Evolutionary conservation across 345 rosid genomes (phyloP).

Genomic region (Eucalyptus rudis): DNA sequence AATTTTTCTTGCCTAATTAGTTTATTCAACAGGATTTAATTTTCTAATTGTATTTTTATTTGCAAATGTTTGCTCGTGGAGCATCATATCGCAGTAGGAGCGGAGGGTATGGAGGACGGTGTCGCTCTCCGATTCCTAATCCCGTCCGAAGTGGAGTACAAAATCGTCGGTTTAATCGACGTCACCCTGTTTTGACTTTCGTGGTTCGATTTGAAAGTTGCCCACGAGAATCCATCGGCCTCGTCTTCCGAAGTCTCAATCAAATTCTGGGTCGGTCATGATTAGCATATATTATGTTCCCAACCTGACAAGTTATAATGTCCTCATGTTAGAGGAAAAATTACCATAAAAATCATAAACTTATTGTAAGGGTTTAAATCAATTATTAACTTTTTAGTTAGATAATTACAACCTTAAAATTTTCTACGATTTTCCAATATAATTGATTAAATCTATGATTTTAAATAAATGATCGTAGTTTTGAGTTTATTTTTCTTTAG

Average conservation of each 20-base stretch:
- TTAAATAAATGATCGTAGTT: background rate
- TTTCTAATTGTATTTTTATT: background rate
- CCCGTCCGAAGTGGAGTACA: background rate
- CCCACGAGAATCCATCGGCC: background rate
- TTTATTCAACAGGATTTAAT: background rate
- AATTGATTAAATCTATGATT: background rate
- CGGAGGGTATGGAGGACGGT: background rate
- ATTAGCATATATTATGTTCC: no score
- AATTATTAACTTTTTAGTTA: background rate
- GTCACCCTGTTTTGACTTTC: background rate
- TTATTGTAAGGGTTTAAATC: fast-evolving
- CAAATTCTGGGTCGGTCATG: no score
- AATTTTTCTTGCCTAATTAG: background rate
- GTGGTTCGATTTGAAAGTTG: background rate
- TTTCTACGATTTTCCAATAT: background rate
- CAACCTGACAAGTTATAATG: no score
- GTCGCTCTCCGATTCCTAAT: background rate
- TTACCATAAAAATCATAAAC: background rate
- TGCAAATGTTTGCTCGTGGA: background rate
- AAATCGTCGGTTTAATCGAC: background rate
- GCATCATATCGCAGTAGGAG: background rate
- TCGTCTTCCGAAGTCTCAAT: no score
- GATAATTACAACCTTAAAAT: background rate
- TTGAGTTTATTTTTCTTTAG: background rate
- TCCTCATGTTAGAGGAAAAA: background rate